phyloP scores from a whole-genome alignment of 2,329 filamentous ascomycete species.

The Colletotrichum truncatum region DNA sequence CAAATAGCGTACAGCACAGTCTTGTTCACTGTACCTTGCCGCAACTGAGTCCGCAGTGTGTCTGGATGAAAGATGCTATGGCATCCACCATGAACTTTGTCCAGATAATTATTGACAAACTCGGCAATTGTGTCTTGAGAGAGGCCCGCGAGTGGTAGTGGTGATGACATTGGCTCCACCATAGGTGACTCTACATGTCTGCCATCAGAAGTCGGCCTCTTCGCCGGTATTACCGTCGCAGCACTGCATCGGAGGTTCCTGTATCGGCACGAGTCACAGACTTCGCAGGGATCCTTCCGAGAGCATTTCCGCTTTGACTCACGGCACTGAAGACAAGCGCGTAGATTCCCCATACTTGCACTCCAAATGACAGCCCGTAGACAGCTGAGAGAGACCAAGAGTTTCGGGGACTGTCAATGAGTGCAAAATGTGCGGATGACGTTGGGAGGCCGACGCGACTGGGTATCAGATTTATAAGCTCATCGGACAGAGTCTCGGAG shows the following conservation, averaged over 20 bases:
- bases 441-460: no score
- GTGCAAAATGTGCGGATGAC: no score
- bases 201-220: background rate
- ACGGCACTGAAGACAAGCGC: background rate
- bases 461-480: background rate
- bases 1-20: background rate
- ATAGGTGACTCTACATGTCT: no score
- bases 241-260: background rate
- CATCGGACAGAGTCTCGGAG: background rate
- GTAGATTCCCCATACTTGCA: background rate
- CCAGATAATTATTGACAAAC: conserved; percentile 38
- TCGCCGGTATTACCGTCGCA: background rate
- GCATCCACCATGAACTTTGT: conserved; percentile 36
- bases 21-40: conserved; percentile 3
- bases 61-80: conserved; percentile 37
- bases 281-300: background rate
- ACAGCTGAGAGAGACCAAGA: no score
- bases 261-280: background rate
- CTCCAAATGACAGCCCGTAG: no score
- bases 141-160: no score
- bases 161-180: no score
- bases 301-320: background rate
- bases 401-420: no score
- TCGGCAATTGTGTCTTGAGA: no score
- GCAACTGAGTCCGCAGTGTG: conserved; percentile 16